These are phyloP conservation scores for Podospora comata DNA, from an alignment of 495 filamentous ascomycete genomes.

Conservation along the genomic window DNA sequence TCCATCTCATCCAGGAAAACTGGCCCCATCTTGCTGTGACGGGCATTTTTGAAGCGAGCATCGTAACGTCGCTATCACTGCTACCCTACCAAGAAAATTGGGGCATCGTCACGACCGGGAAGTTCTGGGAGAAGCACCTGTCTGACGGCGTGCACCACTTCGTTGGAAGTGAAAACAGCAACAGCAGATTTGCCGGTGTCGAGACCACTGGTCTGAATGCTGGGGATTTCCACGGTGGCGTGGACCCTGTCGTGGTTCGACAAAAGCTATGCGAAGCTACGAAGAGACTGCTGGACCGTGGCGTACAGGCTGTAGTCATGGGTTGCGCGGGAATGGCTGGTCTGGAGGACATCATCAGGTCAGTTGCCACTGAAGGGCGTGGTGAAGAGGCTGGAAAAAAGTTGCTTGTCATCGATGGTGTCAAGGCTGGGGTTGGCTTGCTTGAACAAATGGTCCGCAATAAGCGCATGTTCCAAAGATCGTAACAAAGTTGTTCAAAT, in stretches of 20 bases:
- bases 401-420: conserved; percentile 79
- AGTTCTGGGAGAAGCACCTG: conserved; percentile 73
- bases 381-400: conserved; percentile 56
- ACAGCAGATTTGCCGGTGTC: conserved; percentile 66
- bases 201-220: conserved; percentile 82
- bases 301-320: conserved; percentile 65
- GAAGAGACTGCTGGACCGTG: conserved; percentile 55
- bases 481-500: conserved; percentile 8
- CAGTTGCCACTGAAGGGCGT: conserved; percentile 61
- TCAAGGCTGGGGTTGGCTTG: conserved; percentile 70
- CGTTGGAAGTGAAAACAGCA: conserved; percentile 40
- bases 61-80: conserved; percentile 56
- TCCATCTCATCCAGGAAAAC: conserved; percentile 53
- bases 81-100: conserved; percentile 53
- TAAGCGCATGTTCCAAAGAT: conserved; percentile 34
- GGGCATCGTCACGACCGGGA: conserved; percentile 87
- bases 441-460: conserved; percentile 56
- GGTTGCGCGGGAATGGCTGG: conserved; percentile 93
- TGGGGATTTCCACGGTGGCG: conserved; percentile 69
- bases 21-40: conserved; percentile 51
- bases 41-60: conserved; percentile 84
- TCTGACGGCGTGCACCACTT: conserved; percentile 57
- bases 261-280: conserved; percentile 67
- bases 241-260: conserved; percentile 59
- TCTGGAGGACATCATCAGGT: conserved; percentile 74